Percentiles rank a stretch among this genome's conserved stretches.
Conservation (phyloP, 2,329 filamentous ascomycete genomes). For the Pestalotiopsis sp. region DNA sequence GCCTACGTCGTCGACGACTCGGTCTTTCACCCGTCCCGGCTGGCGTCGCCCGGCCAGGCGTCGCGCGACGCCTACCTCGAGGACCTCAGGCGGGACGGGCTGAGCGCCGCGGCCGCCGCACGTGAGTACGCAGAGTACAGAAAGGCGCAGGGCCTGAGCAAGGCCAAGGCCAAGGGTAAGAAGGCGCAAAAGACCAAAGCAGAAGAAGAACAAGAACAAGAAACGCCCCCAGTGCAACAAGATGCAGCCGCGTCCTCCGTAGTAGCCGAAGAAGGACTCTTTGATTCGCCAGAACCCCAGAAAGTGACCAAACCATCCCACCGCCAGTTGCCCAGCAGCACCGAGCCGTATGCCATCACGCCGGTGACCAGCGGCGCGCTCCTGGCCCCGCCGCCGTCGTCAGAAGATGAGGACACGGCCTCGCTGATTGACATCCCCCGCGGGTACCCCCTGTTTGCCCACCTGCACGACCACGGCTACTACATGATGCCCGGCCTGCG, state of each 20-base stretch:
- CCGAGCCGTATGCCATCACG: constrained; percentile 33
- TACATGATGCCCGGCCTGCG: constrained; percentile 90
- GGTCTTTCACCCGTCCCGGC: constrained; percentile 66
- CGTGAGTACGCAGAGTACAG: constrained; percentile 15
- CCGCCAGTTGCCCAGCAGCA: neutral
- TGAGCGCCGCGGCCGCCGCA: constrained; percentile 45
- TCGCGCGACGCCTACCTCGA: constrained; percentile 67
- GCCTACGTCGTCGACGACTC: constrained; percentile 83
- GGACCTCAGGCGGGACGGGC: constrained; percentile 51
- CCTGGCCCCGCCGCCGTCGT: constrained; percentile 22
- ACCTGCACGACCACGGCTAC: constrained; percentile 79
- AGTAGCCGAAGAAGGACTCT: constrained; percentile 2
- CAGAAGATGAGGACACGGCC: neutral
- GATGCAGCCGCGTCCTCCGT: constrained; percentile 22
- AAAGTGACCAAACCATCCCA: constrained; percentile 20
- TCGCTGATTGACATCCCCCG: constrained; percentile 36
- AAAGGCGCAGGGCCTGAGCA: constrained; percentile 20
- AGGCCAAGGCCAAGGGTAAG: constrained; percentile 20
- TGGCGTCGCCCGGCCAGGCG: constrained; percentile 60
- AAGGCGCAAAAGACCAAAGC: constrained; percentile 21
- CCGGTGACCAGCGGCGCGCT: constrained; percentile 40
- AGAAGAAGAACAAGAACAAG: constrained; percentile 52
- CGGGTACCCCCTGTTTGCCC: constrained; percentile 77
- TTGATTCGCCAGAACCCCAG: constrained; percentile 9
- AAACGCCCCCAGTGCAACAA: constrained; percentile 31